phyloP scores from a whole-genome alignment of 257 asterid genomes.

The Orobanche coerulescens region DNA sequence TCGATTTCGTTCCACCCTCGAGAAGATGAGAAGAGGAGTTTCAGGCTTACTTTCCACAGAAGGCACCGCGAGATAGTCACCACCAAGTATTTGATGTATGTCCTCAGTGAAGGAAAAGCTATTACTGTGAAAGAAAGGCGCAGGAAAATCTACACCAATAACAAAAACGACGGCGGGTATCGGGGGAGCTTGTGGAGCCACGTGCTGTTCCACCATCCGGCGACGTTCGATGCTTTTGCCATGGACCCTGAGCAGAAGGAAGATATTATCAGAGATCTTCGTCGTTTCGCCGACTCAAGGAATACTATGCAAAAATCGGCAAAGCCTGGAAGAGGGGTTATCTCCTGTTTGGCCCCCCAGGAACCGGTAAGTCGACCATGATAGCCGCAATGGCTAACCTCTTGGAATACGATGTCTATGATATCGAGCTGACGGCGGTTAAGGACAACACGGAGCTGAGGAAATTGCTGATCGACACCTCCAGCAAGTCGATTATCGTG shows the following conservation, averaged over 20 bases:
- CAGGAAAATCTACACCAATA: slow-evolving; percentile 38
- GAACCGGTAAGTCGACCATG: slow-evolving; percentile 49
- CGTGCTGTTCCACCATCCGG: slow-evolving; percentile 43
- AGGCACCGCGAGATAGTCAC: slow-evolving; percentile 24
- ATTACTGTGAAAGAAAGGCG: slow-evolving; percentile 37
- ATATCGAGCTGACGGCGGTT: slow-evolving; percentile 38
- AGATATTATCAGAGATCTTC: slow-evolving; percentile 37
- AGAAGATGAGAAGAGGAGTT: slow-evolving; percentile 32
- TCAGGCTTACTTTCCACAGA: slow-evolving; percentile 44
- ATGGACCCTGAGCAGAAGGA: slow-evolving; percentile 42
- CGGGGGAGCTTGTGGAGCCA: slow-evolving; percentile 40
- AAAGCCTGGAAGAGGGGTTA: slow-evolving; percentile 61
- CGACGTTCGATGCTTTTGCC: slow-evolving; percentile 35
- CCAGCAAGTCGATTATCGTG: slow-evolving; percentile 34
- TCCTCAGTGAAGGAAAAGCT: slow-evolving; percentile 40
- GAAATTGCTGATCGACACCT: slow-evolving; percentile 35
- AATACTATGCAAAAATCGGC: slow-evolving; percentile 46
- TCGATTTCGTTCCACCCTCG: slow-evolving; percentile 35
- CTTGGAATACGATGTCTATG: slow-evolving; percentile 38
- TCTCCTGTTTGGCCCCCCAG: slow-evolving; percentile 40
- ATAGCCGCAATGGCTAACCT: slow-evolving; percentile 49
- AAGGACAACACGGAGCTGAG: slow-evolving; percentile 44
- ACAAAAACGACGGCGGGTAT: slow-evolving; percentile 28
- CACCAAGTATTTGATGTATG: slow-evolving; percentile 30
- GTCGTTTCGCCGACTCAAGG: slow-evolving; percentile 31